A percentile compares a stretch with the other conserved stretches of the same genome.
Evolutionary conservation across 2,329 filamentous ascomycete species (phyloP).

Genomic region (Cytospora chrysosperma): DNA sequence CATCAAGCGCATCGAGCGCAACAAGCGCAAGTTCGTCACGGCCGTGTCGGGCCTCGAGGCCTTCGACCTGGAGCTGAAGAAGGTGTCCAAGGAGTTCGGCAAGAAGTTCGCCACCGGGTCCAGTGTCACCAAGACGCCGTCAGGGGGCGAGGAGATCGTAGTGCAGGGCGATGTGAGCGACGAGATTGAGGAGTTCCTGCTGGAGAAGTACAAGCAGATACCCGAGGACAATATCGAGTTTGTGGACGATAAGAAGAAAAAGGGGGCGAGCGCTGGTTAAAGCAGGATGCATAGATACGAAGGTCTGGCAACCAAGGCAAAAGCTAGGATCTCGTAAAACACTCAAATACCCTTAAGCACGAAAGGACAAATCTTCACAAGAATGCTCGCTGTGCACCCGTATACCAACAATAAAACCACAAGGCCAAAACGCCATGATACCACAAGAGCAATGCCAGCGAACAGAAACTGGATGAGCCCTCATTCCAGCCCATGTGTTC

Average conservation of each 20-base stretch:
- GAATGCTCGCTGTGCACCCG: slow-evolving; percentile 22
- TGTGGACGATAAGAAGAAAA: slow-evolving; percentile 96
- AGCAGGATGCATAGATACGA: slow-evolving; percentile 13
- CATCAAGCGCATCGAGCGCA: slow-evolving; percentile 96
- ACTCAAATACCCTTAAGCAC: not conserved
- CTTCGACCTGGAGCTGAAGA: slow-evolving; percentile 91
- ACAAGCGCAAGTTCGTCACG: slow-evolving; percentile 97
- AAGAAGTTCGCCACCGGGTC: slow-evolving; percentile 98
- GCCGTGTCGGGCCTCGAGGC: slow-evolving; percentile 87
- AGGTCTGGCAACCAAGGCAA: not conserved
- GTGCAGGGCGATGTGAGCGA: slow-evolving; percentile 96
- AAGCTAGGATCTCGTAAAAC: not conserved
- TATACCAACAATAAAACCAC: not conserved
- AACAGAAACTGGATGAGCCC: not conserved
- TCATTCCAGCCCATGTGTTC: not conserved
- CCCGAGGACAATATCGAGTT: slow-evolving; percentile 94
- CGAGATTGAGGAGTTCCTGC: slow-evolving; percentile 87
- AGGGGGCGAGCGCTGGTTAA: slow-evolving; percentile 49
- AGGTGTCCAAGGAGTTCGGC: slow-evolving; percentile 88
- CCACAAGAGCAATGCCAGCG: slow-evolving; percentile 1
- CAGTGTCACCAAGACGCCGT: slow-evolving; percentile 84
- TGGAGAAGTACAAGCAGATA: slow-evolving; percentile 85
- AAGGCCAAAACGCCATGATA: slow-evolving; percentile 26
- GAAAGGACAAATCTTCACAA: not conserved
- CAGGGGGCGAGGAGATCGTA: slow-evolving; percentile 91